Conservation (phyloP, 805 yeast genomes). For the Candida chilensis region DNA sequence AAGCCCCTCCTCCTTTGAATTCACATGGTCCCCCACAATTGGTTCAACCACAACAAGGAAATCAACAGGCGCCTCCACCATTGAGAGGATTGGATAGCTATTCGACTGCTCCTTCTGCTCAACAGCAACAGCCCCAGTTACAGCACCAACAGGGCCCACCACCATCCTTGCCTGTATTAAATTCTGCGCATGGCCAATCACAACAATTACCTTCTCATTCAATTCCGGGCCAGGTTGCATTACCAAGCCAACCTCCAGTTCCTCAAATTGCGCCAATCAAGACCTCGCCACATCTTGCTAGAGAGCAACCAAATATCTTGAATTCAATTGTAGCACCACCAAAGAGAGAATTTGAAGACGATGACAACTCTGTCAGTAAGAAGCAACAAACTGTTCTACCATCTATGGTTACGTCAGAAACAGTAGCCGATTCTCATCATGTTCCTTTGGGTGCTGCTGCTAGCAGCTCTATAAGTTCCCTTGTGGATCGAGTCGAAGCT, state of each 20-base stretch:
- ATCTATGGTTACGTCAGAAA: too few relatives aligned
- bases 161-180: conserved; percentile 3
- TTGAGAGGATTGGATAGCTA: too few relatives aligned
- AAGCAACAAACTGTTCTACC: too few relatives aligned
- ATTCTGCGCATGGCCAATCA: neutral
- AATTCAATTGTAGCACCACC: conserved; percentile 2
- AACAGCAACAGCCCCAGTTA: too few relatives aligned
- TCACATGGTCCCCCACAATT: too few relatives aligned
- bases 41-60: conserved; percentile 6
- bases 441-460: too few relatives aligned
- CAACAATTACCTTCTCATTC: neutral
- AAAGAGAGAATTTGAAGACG: conserved; percentile 1
- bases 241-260: conserved; percentile 2
- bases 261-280: conserved; percentile 3
- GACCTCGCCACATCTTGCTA: conserved; percentile 4
- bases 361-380: conserved; percentile 2
- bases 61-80: too few relatives aligned
- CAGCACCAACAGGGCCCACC: conserved; percentile 6
- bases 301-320: conserved; percentile 1
- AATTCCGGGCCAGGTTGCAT: conserved; percentile 3
- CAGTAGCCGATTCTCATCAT: too few relatives aligned
- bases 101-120: too few relatives aligned
- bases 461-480: too few relatives aligned
- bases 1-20: conserved; percentile 4
- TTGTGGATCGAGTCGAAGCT: too few relatives aligned